Percentiles rank a stretch among this genome's conserved stretches.
phyloP scores from a whole-genome alignment of 345 rosid genomes.

The Balakata baccata region DNA sequence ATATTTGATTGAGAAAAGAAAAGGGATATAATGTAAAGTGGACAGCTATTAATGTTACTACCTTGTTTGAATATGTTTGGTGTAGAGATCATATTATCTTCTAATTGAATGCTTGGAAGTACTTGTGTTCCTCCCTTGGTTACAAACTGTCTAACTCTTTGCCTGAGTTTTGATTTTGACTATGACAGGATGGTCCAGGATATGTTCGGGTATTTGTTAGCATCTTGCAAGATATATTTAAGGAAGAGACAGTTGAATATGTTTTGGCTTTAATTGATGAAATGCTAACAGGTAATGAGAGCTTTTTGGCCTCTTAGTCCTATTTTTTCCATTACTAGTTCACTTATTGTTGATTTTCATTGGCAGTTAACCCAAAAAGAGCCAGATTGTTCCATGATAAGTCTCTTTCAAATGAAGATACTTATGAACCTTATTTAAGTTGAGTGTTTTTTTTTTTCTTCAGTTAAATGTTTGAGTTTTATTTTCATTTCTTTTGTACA shows the following conservation, averaged over 20 bases:
- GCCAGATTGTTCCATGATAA: conserved; percentile 85
- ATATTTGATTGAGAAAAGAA: neutral
- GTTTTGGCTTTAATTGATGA: conserved; percentile 89
- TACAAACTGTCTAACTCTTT: neutral
- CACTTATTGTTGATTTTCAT: conserved; percentile 28
- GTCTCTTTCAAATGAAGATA: conserved; percentile 70
- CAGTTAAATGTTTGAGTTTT: neutral
- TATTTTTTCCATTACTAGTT: conserved; percentile 1
- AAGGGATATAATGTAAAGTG: neutral
- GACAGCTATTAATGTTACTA: neutral
- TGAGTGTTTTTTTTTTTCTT: conserved; percentile 33
- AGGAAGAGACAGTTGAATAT: conserved; percentile 97
- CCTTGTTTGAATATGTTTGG: neutral
- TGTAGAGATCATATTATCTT: neutral
- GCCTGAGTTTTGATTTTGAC: conserved; percentile 12
- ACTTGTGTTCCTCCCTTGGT: neutral
- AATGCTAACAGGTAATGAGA: conserved; percentile 67
- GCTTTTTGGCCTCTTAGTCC: neutral
- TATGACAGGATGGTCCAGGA: conserved; percentile 87
- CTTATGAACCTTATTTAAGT: conserved; percentile 94
- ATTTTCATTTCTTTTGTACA: no score
- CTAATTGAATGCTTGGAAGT: neutral
- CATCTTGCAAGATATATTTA: conserved; percentile 79
- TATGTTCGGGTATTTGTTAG: conserved; percentile 78
- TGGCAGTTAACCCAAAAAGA: conserved; percentile 80